Conservation (phyloP, 345 rosid species). For the Gynandropsis gynandra region DNA sequence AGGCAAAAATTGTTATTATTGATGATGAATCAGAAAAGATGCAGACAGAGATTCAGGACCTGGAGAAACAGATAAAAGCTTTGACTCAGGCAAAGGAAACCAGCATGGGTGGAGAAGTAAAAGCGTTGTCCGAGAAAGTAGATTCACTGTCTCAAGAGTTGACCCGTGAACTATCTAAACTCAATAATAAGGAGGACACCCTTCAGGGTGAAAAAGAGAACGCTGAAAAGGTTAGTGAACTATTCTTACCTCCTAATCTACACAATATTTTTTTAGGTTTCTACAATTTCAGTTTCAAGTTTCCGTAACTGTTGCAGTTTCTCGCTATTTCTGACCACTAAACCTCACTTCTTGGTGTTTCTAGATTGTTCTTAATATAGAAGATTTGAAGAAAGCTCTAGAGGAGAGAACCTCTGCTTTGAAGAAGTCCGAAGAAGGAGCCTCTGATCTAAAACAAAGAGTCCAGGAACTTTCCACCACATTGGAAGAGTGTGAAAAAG, state of each 20-base stretch:
- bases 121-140: conserved; percentile 62
- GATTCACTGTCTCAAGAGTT: conserved; percentile 65
- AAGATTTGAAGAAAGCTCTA: conserved; percentile 67
- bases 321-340: conserved; percentile 9
- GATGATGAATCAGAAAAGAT: conserved; percentile 43
- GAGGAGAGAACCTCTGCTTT: conserved; percentile 70
- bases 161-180: conserved; percentile 64
- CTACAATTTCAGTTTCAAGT: no score
- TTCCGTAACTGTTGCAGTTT: conserved; percentile 1
- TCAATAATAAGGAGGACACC: conserved; percentile 67
- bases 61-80: conserved; percentile 52
- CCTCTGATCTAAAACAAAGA: conserved; percentile 59
- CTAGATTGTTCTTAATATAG: conserved; percentile 60
- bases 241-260: conserved; percentile 8
- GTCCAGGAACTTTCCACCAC: conserved; percentile 60
- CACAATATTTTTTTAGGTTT: conserved; percentile 2
- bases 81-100: conserved; percentile 83
- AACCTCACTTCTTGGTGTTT: conserved; percentile 23
- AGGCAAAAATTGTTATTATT: conserved; percentile 44
- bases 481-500: conserved; percentile 72
- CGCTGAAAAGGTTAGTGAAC: conserved; percentile 53
- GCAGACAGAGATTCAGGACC: conserved; percentile 41
- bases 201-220: conserved; percentile 65
- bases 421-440: conserved; percentile 77
- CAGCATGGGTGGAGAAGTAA: conserved; percentile 84